Percentiles rank a stretch among this genome's conserved stretches.
Conservation (phyloP, 1,139 yeast genomes). For the Arxiozyma heterogenica region DNA sequence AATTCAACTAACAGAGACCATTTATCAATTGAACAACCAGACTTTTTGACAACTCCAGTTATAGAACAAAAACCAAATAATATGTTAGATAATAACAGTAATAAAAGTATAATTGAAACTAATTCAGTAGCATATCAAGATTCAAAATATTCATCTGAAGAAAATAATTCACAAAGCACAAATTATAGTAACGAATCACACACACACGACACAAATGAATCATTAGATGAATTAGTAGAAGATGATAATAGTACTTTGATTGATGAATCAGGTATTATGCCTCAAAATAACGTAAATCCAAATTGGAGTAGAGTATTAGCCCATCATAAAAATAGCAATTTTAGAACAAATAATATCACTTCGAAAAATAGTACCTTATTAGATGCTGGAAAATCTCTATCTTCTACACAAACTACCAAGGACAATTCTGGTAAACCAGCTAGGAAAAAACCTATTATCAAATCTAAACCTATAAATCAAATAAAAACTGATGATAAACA, state of each 20-base stretch:
- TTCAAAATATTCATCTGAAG: background rate
- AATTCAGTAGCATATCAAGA: background rate
- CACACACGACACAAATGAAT: background rate
- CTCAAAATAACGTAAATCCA: background rate
- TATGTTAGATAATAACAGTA: background rate
- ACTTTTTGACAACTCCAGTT: constrained; percentile 20
- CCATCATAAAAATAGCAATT: background rate
- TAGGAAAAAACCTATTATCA: background rate
- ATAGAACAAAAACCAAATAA: constrained; percentile 6
- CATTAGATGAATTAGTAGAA: background rate
- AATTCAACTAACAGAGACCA: background rate
- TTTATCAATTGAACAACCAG: constrained; percentile 21
- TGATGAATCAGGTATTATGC: background rate
- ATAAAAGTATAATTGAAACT: background rate
- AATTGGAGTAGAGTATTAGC: constrained; percentile 2
- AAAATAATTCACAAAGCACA: background rate
- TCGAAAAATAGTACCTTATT: background rate
- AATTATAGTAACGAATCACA: background rate
- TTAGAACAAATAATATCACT: background rate
- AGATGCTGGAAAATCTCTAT: constrained; percentile 6
- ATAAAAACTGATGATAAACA: background rate
- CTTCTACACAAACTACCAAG: constrained; percentile 6
- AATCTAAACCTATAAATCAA: background rate
- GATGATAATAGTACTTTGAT: constrained; percentile 1
- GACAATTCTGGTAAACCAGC: background rate